These are phyloP conservation scores for Phellopilus nigrolimitatus DNA, from an alignment of 1,284 basidiomycete genomes.

Conservation along the genomic window DNA sequence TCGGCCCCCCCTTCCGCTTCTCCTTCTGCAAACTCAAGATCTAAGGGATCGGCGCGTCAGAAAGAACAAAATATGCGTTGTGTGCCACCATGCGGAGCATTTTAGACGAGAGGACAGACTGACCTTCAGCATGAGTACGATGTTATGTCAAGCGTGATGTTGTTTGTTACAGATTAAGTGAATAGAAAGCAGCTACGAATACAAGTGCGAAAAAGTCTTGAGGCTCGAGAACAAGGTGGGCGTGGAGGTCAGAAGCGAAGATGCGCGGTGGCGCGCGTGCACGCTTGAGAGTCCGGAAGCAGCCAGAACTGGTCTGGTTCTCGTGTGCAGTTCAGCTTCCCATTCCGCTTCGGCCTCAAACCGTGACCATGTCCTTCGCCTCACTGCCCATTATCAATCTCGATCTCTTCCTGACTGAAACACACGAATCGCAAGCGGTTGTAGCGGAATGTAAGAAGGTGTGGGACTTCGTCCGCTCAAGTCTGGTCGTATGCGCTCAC, in stretches of 20 bases:
- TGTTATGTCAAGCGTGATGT: too few species aligned
- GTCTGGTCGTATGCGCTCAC: not conserved
- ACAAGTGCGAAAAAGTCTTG: not conserved
- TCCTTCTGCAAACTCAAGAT: slow-evolving; percentile 99
- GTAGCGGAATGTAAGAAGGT: slow-evolving; percentile 66
- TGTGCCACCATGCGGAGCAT: slow-evolving; percentile 6
- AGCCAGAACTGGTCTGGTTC: too few species aligned
- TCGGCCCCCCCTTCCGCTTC: slow-evolving; percentile 66
- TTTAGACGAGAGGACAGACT: slow-evolving; percentile 17
- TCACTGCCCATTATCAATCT: slow-evolving; percentile 71
- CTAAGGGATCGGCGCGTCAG: slow-evolving; percentile 37
- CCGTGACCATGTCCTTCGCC: slow-evolving; percentile 28
- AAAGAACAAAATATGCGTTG: slow-evolving; percentile 10
- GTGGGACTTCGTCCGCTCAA: slow-evolving; percentile 7
- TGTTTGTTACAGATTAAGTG: not conserved
- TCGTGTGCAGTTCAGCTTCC: too few species aligned
- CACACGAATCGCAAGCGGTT: slow-evolving; percentile 43
- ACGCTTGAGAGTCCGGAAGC: too few species aligned
- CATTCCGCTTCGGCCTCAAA: not conserved
- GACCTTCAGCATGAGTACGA: slow-evolving; percentile 41
- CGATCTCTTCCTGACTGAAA: slow-evolving; percentile 60
- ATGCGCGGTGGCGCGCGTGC: not conserved
- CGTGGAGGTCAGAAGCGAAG: not conserved
- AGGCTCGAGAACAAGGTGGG: not conserved
- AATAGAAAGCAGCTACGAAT: not conserved